These are phyloP conservation scores for Hypericum androsaemum DNA, from an alignment of 345 rosid genomes.

Conservation along the genomic window DNA sequence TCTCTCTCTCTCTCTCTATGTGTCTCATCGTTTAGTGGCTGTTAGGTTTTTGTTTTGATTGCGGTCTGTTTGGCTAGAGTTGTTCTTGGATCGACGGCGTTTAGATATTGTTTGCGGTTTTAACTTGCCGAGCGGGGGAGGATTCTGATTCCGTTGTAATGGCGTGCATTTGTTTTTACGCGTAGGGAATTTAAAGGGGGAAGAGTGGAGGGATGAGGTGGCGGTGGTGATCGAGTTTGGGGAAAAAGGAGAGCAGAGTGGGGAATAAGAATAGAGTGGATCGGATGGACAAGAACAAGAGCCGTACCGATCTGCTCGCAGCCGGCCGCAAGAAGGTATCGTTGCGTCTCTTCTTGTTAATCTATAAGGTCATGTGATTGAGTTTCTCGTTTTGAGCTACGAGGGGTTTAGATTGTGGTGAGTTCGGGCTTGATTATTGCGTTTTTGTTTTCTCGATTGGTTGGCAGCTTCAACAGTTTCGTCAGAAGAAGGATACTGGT, in stretches of 20 bases:
- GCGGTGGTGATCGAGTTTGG: conserved; percentile 17
- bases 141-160: too few species aligned
- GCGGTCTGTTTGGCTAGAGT: too few species aligned
- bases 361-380: too few species aligned
- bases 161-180: neutral
- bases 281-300: conserved; percentile 89
- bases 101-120: too few species aligned
- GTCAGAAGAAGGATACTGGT: conserved; percentile 81
- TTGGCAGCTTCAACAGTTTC: conserved; percentile 86
- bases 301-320: conserved; percentile 71
- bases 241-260: conserved; percentile 7
- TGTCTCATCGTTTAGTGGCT: too few species aligned
- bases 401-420: neutral
- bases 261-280: conserved; percentile 24
- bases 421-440: conserved; percentile 8
- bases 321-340: conserved; percentile 91
- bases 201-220: conserved; percentile 18
- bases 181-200: conserved; percentile 10
- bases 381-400: neutral
- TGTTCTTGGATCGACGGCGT: too few species aligned
- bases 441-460: neutral
- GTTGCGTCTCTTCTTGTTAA: neutral
- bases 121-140: too few species aligned
- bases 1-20: too few species aligned
- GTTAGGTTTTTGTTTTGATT: too few species aligned